Base-by-base conservation (phyloP, 805 yeast genomes). In the Yarrowia deformans region DNA sequence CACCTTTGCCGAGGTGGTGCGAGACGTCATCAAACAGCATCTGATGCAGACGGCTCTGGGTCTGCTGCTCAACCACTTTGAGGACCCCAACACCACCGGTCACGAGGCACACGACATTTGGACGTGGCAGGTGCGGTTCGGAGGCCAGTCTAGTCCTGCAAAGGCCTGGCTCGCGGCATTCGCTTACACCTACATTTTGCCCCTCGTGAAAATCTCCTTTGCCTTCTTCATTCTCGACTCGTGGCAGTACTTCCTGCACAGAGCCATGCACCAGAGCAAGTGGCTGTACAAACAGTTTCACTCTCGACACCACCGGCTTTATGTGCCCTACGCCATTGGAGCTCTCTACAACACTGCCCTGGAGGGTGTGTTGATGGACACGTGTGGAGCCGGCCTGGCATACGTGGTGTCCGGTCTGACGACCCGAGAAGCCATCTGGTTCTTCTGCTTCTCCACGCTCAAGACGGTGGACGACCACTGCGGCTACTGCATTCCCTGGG, bases 391-490 rank as follows among this genome's bases (percentile, higher is more conserved):
- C 0, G 98, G 97, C 46, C 72, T 94, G 45, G 94, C 97, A 1
- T 84, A 88, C 70, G 72, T 90, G 46, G 71, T 86, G 8, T 84
- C 90, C 1, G 82, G 84, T 1, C 81, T 95, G 71, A 81, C 90
- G 2, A 90, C 92, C 60, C 87, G 97, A 70, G 98, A 95, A 79
- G 81, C 89, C 66, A 81, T 90, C 29, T 72, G 90, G 13, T 81
- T 95, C 69, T 95, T 83, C 79, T 87, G 94, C 1, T 91, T 95
- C 77, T 91, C 97, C 16, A 95, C 99, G 1, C 79, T 95, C 85
- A 95, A 95, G 79, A 95, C 99, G 0, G 97, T 95, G 63, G 98
- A 95, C 78, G 99, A 95, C 78, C 99, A 95, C 80, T 95, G 98
- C 79, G 99, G 99, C n/a, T 95, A 94, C 79, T 87, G 93, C 37